These are phyloP conservation scores for Cyclospora cayetanensis DNA, from an alignment of 169 alveolate genomes.

Conservation along the genomic window DNA sequence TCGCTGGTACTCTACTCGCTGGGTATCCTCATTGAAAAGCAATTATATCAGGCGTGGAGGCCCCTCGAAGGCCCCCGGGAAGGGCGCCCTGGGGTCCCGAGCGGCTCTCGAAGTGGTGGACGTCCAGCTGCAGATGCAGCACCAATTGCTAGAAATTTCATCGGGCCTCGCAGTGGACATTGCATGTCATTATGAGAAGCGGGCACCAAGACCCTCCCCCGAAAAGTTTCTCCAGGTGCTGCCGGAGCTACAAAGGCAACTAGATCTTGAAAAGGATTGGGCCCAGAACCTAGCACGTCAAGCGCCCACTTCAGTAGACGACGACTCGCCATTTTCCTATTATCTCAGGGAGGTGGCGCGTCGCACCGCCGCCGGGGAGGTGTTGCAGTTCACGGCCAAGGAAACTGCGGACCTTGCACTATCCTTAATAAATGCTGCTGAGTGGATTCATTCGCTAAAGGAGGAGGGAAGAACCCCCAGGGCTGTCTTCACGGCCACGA, in stretches of 20 bases:
- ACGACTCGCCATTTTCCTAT: neutral
- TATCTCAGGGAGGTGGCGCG: neutral
- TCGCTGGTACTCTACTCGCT: too few species aligned
- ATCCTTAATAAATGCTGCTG: neutral
- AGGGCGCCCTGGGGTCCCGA: neutral
- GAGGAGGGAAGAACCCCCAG: constrained; percentile 1
- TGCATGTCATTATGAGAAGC: neutral
- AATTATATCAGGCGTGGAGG: too few species aligned
- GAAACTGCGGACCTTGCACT: constrained; percentile 2
- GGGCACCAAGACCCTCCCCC: neutral
- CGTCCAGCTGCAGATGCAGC: constrained; percentile 17
- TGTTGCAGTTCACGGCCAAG: neutral
- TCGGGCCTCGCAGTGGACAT: neutral
- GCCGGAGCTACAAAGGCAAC: neutral
- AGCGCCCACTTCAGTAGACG: neutral
- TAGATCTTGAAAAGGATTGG: neutral
- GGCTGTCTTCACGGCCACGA: neutral
- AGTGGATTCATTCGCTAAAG: neutral
- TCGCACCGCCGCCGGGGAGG: neutral
- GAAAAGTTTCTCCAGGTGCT: neutral
- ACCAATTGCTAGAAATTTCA: neutral
- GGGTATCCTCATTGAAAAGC: too few species aligned
- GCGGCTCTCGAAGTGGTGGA: constrained; percentile 21
- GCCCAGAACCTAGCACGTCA: neutral
- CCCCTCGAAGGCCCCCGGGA: too few species aligned